Conservation (phyloP, 768 basidiomycete genomes). For the Boletus bicolor region DNA sequence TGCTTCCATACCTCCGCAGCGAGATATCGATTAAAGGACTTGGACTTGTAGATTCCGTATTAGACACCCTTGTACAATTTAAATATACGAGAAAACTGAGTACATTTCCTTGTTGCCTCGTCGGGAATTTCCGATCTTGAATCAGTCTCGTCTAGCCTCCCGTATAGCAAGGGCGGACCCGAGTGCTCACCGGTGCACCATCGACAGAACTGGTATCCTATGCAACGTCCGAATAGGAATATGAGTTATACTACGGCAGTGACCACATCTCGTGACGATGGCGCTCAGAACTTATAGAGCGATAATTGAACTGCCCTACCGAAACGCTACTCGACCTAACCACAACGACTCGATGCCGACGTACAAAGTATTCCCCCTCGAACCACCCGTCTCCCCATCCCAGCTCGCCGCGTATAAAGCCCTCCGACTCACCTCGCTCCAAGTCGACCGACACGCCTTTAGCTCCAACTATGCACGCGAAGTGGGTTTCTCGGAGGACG, state of each 20-base stretch:
- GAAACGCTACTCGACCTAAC: neutral
- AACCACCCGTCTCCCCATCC: slow-evolving; percentile 10
- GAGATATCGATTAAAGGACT: slow-evolving; percentile 27
- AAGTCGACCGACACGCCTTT: slow-evolving; percentile 21
- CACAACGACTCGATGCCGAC: neutral
- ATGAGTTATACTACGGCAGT: neutral
- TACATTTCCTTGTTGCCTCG: no score
- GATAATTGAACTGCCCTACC: neutral
- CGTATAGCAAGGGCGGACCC: neutral
- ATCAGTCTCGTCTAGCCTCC: no score
- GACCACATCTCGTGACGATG: neutral
- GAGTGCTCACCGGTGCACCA: neutral
- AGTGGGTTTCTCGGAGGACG: slow-evolving; percentile 16
- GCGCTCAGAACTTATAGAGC: no score
- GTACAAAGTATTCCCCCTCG: slow-evolving; percentile 17
- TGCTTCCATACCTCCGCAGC: slow-evolving; percentile 26
- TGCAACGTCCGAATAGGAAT: neutral
- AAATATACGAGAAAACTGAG: no score
- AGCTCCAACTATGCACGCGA: slow-evolving; percentile 24
- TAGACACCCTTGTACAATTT: neutral
- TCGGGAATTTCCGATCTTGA: no score
- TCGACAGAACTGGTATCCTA: neutral
- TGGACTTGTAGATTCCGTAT: slow-evolving; percentile 5
- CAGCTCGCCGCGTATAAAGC: slow-evolving; percentile 25
- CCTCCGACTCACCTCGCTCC: slow-evolving; percentile 24